Conservation (phyloP, 306 rosid species). For the Rosa lucieae region DNA sequence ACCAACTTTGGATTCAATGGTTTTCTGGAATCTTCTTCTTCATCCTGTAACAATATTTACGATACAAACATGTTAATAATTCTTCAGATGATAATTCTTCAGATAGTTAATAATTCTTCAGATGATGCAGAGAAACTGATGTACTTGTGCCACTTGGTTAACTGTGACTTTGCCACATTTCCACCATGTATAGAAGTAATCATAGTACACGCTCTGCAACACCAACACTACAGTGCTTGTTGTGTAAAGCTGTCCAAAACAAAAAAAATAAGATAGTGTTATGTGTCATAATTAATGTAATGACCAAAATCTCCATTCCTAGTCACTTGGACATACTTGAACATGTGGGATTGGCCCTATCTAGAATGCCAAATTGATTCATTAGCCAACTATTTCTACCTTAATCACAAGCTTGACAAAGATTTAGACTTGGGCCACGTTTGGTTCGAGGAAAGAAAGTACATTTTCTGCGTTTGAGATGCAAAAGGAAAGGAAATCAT, state of each 20-base stretch:
- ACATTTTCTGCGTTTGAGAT: too few relatives aligned
- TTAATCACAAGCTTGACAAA: neutral
- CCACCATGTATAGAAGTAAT: constrained; percentile 46
- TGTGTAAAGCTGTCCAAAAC: constrained; percentile 65
- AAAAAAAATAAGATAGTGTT: neutral
- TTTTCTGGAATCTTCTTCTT: constrained; percentile 45
- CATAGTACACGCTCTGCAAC: constrained; percentile 72
- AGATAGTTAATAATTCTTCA: neutral
- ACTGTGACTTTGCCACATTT: constrained; percentile 30
- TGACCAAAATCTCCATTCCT: neutral
- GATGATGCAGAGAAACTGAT: neutral
- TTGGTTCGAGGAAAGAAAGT: too few relatives aligned
- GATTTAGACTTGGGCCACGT: neutral
- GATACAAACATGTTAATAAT: neutral
- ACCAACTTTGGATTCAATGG: constrained; percentile 48
- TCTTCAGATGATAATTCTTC: neutral
- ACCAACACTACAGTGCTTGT: constrained; percentile 67
- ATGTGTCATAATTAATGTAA: neutral
- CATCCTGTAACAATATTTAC: constrained; percentile 20
- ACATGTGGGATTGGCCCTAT: neutral
- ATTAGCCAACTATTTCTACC: neutral
- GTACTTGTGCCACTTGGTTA: constrained; percentile 35
- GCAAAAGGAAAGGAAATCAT: too few relatives aligned
- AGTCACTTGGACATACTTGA: neutral
- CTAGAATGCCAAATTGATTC: neutral